These are phyloP conservation scores for Plasmopara viticola DNA, from an alignment of 352 stramenopile species.

Conservation along the genomic window DNA sequence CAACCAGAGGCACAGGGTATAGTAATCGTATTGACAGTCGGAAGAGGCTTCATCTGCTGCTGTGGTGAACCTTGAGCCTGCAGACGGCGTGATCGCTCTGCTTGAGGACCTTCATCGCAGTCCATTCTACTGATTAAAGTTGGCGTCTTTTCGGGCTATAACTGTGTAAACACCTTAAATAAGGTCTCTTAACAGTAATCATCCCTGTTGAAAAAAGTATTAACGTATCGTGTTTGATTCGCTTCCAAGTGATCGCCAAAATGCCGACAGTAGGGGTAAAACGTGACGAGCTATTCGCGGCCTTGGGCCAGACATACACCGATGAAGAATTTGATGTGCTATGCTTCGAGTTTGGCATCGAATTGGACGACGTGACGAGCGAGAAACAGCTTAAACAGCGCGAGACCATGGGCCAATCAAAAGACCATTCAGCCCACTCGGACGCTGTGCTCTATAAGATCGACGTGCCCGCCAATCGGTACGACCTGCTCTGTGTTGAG, in stretches of 20 bases:
- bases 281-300: slow-evolving; percentile 95
- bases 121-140: slow-evolving; percentile 16
- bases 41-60: neutral
- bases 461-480: slow-evolving; percentile 99
- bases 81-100: slow-evolving; percentile 29
- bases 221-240: no score
- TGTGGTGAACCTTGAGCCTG: slow-evolving; percentile 17
- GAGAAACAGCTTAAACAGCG: slow-evolving; percentile 83
- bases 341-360: slow-evolving; percentile 99
- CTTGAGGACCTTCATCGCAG: slow-evolving; percentile 22
- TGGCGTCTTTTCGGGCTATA: slow-evolving; percentile 12
- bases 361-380: slow-evolving; percentile 91
- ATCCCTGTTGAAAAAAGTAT: neutral
- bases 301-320: slow-evolving; percentile 96
- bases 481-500: slow-evolving; percentile 99
- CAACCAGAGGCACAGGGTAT: slow-evolving; percentile 16
- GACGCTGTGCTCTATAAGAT: slow-evolving; percentile 99
- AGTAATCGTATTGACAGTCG: neutral
- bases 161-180: slow-evolving; percentile 1
- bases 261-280: slow-evolving; percentile 99
- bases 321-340: slow-evolving; percentile 99
- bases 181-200: neutral
- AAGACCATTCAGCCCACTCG: slow-evolving; percentile 48
- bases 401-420: slow-evolving; percentile 61
- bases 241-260: slow-evolving; percentile 11